Base-by-base conservation (phyloP, 2,329 filamentous ascomycete species). In the Xylaria polymorpha region DNA sequence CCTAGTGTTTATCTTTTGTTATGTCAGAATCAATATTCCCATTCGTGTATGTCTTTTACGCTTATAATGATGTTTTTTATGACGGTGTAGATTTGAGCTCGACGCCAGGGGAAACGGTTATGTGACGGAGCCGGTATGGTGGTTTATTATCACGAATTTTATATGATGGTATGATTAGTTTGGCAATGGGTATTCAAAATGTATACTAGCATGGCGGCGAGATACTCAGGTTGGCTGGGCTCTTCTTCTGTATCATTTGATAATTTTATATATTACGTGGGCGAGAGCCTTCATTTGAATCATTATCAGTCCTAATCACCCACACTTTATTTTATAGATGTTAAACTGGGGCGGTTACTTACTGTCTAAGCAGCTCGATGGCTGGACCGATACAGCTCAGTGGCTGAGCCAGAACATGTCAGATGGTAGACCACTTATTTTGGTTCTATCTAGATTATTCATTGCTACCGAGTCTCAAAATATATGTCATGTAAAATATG, bases 1-100 rank as follows among this genome's bases (percentile, higher is more conserved):
- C 41, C 22, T 50, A 48, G 37, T 32, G 57, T 20, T 46, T 39
- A 46, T 57, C 20, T 43, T 57, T 41, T 57, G 25, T n/a, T n/a
- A 51, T 51, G 15, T 51, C 48, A 15, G 41, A n/a, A 32, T 61
- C 15, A 22, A 58, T 57, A 61, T 71, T 63, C 15, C 59, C n/a
- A 55, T 74, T 74, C 64, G 46, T 72, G 71, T 75, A 72, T 64
- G 67, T 68, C 51, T 62, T 44, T 71, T 71, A 73, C 67, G 70
- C 55, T 58, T 61, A 46, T 71, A 67, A 76, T 46, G 72, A 74
- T 64, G n/a, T 58, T 60, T 68, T 63, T 63, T 61, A 75, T 72
- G 71, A 74, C 55, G 66, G 65, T 58, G 57, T 62, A 53, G 46
- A 50, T 48, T 39, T 44, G 15, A 51, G 58, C 58, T 58, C 18